Base-by-base conservation (phyloP, 371 early-diverging fungal species). In the Lichtheimia corymbifera region DNA sequence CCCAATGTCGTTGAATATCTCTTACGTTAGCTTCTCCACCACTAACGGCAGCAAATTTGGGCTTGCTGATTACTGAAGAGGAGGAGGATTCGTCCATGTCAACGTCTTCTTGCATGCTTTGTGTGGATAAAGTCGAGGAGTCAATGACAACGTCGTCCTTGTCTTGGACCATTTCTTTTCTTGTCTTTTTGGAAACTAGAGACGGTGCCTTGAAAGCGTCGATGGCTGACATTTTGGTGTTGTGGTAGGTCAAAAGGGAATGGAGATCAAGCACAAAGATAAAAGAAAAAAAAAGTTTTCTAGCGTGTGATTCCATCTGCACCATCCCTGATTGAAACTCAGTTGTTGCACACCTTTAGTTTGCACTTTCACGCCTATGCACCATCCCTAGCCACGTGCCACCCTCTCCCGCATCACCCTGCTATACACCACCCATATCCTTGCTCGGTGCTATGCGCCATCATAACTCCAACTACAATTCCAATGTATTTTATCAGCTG, bases 141-240 rank as follows among this genome's bases (percentile, higher is more conserved):
- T 84, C 84, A 54, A 88, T 53, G 17, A 88, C 80, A 68, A 88
- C 88, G 18, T 85, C 83, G 49, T 82, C 86, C 27, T 79, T 77
- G 41, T 72, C 70, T 51, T 67, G 62, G 58, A 71, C 77, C 14
- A 68, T 47, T 55, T 62, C 51, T 42, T 72, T 72, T 66, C 70
- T 64, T 47, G 77, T 69, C 64, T 81, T 71, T 66, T 82, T 82
- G 59, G 79, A 73, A 44, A 82, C 72, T 24, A 83, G 68, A 35
- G 77, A 76, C 14, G 86, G 83, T 62, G 83, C 86, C 62, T 82
- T 83, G 68, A 80, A 77, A 27, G 82, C 72, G 54, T 77, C 74
- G 43, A 85, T 62, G 15, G 82, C 77, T 47, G 82, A 73, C 83
- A 83, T 85, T 20, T 4, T 55, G 22, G 11, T 25, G 53, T 18